Base-by-base conservation (phyloP, 2,329 filamentous ascomycete species). In the Aureobasidium sp. region DNA sequence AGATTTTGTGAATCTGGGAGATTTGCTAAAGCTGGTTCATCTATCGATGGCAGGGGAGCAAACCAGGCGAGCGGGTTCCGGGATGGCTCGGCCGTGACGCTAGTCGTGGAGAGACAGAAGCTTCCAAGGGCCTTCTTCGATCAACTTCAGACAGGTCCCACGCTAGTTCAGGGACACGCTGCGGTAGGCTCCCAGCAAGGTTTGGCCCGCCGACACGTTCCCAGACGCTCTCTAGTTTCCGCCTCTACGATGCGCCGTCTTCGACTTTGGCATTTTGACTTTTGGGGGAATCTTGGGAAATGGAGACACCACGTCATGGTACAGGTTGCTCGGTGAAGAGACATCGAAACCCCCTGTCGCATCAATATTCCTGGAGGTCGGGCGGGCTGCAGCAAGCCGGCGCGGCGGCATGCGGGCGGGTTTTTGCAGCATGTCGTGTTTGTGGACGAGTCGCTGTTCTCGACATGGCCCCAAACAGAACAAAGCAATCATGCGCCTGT, bases 101-200 rank as follows among this genome's bases (percentile, higher is more conserved):
- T 61, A 61, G 58, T 47, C 39, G 48, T 35, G 47, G 40, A 44
- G 17, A 47, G 60, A 56, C 58, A 61, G 50, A 56, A 61, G 49
- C 60, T 61, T 61, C 60, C 60, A 61, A 56, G 50, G 47, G 29
- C 39, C 48, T 61, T 61, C 60, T 61, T 56, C 60, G 60, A 53
- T 52, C 58, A 61, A 61, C 29, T 54, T 39, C 48, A 45, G 29
- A 61, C 47, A 47, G 42, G n/a, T 40, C 24, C 24, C 45, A 42
- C 44, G 60, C 60, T 56, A 60, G 45, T 15, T 24, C 57, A 60
- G 57, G 57, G 33, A 60, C 45, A 40, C 57, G 45, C 57, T 60
- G 44, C 57, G 42, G 42, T 31, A 40, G 22, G 45, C 45, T 50
- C 44, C 57, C 24, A 22, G 45, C 57, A 31, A 50, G 45, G 57